Evolutionary conservation across 805 yeast genomes (phyloP).

Genomic region (Barnettozyma pratensis): DNA sequence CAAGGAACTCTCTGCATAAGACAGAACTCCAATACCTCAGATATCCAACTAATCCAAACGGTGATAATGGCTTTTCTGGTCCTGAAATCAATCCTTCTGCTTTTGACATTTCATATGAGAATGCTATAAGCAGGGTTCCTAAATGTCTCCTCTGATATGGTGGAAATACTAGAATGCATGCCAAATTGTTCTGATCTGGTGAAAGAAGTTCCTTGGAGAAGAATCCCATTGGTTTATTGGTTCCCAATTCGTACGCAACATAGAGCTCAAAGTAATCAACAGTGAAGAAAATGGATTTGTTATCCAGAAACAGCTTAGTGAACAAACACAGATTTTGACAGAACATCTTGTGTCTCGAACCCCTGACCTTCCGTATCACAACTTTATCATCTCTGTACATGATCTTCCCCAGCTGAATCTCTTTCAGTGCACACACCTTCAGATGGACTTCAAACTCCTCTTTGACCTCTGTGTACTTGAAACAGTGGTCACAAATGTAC

Average conservation of each 20-base stretch:
- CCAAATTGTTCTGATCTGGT: slow-evolving; percentile 74
- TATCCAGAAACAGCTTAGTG: slow-evolving; percentile 84
- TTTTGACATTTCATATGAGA: slow-evolving; percentile 72
- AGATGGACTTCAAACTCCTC: slow-evolving; percentile 47
- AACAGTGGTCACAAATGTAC: slow-evolving; percentile 76
- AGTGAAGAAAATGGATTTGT: slow-evolving; percentile 80
- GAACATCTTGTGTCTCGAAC: slow-evolving; percentile 56
- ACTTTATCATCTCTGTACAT: slow-evolving; percentile 55
- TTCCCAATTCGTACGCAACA: slow-evolving; percentile 51
- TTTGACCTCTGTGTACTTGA: slow-evolving; percentile 61
- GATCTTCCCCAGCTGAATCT: slow-evolving; percentile 55
- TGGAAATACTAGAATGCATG: slow-evolving; percentile 88
- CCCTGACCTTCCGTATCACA: slow-evolving; percentile 65
- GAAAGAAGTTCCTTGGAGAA: slow-evolving; percentile 84
- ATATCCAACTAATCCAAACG: slow-evolving; percentile 73
- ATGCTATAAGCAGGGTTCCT: slow-evolving; percentile 78
- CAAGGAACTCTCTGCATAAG: slow-evolving; percentile 38
- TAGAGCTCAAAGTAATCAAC: slow-evolving; percentile 79
- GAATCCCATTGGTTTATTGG: slow-evolving; percentile 73
- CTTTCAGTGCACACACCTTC: slow-evolving; percentile 37
- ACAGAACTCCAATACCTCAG: slow-evolving; percentile 67
- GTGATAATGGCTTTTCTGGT: slow-evolving; percentile 88
- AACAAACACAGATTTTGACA: slow-evolving; percentile 81
- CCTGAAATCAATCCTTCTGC: slow-evolving; percentile 67
- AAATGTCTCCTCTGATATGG: slow-evolving; percentile 78